Evolutionary conservation across 352 stramenopile genomes (phyloP).

Genomic region (Globisporangium cederbergense): DNA sequence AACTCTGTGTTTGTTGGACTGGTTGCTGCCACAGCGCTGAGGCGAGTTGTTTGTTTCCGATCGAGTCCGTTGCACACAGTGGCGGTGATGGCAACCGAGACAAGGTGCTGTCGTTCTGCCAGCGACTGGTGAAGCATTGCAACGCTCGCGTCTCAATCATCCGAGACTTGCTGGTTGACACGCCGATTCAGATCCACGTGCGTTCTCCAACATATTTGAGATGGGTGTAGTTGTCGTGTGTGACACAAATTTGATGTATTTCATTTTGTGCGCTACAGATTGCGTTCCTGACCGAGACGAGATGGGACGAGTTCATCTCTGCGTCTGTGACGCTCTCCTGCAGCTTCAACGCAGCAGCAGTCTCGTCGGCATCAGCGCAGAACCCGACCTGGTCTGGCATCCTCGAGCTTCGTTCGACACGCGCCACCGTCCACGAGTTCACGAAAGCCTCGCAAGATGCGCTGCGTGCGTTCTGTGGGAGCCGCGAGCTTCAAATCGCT

Average conservation of each 20-base stretch:
- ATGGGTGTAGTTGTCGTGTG: not conserved
- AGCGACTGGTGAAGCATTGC: conserved; percentile 29
- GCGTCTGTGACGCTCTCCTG: conserved; percentile 44
- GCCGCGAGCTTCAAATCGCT: conserved; percentile 3
- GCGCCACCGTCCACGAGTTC: conserved; percentile 40
- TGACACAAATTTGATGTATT: not conserved
- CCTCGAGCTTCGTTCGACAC: conserved; percentile 52
- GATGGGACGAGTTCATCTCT: conserved; percentile 51
- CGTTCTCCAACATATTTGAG: conserved; percentile 6
- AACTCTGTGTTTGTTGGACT: conserved; percentile 11
- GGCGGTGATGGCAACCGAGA: not conserved
- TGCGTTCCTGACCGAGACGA: conserved; percentile 55
- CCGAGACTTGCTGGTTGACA: conserved; percentile 50
- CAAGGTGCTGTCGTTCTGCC: conserved; percentile 32
- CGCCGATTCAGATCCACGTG: conserved; percentile 60
- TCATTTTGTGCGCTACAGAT: conserved; percentile 28
- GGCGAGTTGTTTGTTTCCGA: conserved; percentile 11
- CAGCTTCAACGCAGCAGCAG: not conserved
- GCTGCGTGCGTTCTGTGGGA: conserved; percentile 34
- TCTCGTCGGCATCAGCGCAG: not conserved
- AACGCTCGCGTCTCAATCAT: conserved; percentile 32
- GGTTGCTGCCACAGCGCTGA: conserved; percentile 9
- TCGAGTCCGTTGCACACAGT: conserved; percentile 8
- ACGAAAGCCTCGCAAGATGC: conserved; percentile 35
- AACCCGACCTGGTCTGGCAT: conserved; percentile 27